Evolutionary conservation across 805 yeast genomes (phyloP).

Genomic region (Wickerhamomyces chambardii): DNA sequence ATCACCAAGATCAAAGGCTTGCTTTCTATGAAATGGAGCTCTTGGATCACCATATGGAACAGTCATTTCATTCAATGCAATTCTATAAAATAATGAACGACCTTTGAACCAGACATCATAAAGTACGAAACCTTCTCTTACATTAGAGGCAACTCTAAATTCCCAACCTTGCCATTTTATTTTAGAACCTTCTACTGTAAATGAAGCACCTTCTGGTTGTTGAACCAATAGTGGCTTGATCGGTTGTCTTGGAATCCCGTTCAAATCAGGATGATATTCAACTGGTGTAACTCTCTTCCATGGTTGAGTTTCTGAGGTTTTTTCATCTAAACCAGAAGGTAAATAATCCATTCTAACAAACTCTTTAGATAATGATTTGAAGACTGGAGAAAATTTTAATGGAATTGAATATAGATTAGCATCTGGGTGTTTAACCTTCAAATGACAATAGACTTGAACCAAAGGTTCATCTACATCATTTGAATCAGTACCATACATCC

Average conservation of each 20-base stretch:
- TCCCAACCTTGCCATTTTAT: conserved; percentile 74
- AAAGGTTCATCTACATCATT: conserved; percentile 34
- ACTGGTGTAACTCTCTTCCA: conserved; percentile 47
- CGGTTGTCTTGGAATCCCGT: conserved; percentile 40
- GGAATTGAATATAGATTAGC: conserved; percentile 69
- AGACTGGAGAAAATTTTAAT: conserved; percentile 60
- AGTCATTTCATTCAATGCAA: conserved; percentile 67
- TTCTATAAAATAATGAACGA: conserved; percentile 57
- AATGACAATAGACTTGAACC: conserved; percentile 64
- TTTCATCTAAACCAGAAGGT: conserved; percentile 59
- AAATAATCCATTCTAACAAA: conserved; percentile 59
- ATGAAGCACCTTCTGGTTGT: conserved; percentile 74
- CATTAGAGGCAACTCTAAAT: conserved; percentile 52
- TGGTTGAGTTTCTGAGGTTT: conserved; percentile 36
- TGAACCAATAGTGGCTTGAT: conserved; percentile 55
- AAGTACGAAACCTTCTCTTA: conserved; percentile 65
- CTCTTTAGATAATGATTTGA: conserved; percentile 46
- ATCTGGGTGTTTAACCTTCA: conserved; percentile 52
- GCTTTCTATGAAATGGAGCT: conserved; percentile 69
- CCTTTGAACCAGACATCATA: conserved; percentile 65
- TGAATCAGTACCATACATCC: conserved; percentile 75
- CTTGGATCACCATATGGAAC: conserved; percentile 77
- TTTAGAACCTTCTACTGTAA: conserved; percentile 42
- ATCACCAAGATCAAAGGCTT: conserved; percentile 75
- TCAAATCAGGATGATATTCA: conserved; percentile 62